phyloP scores from a whole-genome alignment of 768 basidiomycete genomes.

The Sporobolomyces roseus region DNA sequence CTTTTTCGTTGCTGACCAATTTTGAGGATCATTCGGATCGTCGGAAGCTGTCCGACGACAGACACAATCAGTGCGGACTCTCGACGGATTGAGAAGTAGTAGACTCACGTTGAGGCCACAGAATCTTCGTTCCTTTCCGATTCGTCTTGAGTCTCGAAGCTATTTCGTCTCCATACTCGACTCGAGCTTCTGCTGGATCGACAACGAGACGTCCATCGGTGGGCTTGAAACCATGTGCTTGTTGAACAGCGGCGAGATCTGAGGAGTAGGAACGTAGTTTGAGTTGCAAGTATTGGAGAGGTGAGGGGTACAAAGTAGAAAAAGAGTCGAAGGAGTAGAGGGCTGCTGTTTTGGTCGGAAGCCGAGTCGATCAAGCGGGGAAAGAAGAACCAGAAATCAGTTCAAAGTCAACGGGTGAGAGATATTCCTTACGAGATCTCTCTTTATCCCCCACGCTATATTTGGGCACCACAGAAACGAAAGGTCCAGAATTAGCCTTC shows the following conservation, averaged over 20 bases:
- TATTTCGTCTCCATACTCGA: constrained; percentile 60
- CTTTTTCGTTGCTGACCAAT: constrained; percentile 44
- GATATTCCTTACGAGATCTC: too few relatives aligned
- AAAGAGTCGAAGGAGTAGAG: too few relatives aligned
- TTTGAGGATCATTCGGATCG: constrained; percentile 63
- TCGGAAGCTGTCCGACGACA: constrained; percentile 53
- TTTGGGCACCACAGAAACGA: too few relatives aligned
- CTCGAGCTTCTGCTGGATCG: constrained; percentile 55
- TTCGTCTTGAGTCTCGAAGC: constrained; percentile 60
- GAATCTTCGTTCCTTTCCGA: constrained; percentile 58
- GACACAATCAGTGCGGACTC: neutral
- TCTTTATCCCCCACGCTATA: too few relatives aligned
- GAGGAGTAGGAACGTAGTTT: constrained; percentile 15
- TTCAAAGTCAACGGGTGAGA: too few relatives aligned
- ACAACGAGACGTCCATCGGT: constrained; percentile 37
- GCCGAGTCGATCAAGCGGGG: too few relatives aligned
- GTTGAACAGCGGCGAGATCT: constrained; percentile 24
- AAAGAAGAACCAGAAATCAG: too few relatives aligned
- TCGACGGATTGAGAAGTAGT: neutral
- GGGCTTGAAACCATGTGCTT: constrained; percentile 32
- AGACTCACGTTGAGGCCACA: constrained; percentile 59
- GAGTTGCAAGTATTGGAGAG: too few relatives aligned
- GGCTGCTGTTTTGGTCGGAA: too few relatives aligned
- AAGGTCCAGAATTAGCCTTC: too few relatives aligned
- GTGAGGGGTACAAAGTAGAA: too few relatives aligned